phyloP scores from a whole-genome alignment of 129 eudicot species.

The Erigeron canadensis region DNA sequence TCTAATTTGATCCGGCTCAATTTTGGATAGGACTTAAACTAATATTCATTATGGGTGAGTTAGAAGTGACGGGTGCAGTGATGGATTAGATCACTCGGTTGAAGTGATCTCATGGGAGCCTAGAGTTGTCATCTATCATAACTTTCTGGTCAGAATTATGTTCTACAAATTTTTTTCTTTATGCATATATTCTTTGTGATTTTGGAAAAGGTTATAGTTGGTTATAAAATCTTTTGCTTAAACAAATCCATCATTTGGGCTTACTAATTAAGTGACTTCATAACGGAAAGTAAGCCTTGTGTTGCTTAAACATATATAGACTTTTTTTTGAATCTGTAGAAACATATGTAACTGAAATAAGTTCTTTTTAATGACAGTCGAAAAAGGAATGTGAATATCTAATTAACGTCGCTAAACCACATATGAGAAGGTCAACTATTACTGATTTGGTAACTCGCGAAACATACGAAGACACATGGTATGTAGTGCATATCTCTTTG shows the following conservation, averaged over 20 bases:
- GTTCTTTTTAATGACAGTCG: slow-evolving; percentile 50
- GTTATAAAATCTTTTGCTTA: no score
- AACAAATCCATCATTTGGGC: no score
- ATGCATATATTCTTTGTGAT: neutral
- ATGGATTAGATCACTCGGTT: slow-evolving; percentile 55
- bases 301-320: neutral
- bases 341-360: neutral
- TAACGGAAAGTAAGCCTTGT: neutral
- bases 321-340: neutral
- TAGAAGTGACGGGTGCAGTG: slow-evolving; percentile 38
- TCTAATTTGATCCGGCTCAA: neutral
- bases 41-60: slow-evolving; percentile 9
- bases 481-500: slow-evolving; percentile 23
- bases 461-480: slow-evolving; percentile 68
- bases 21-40: neutral
- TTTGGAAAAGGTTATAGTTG: neutral
- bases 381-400: slow-evolving; percentile 85
- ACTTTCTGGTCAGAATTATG: slow-evolving; percentile 34
- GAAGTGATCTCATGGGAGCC: slow-evolving; percentile 83
- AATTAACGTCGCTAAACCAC: slow-evolving; percentile 79
- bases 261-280: no score
- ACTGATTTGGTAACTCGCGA: slow-evolving; percentile 73
- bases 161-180: neutral
- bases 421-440: slow-evolving; percentile 86
- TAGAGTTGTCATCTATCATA: slow-evolving; percentile 60